Base-by-base conservation (phyloP, 306 rosid genomes). In the Sicyos baderoa region DNA sequence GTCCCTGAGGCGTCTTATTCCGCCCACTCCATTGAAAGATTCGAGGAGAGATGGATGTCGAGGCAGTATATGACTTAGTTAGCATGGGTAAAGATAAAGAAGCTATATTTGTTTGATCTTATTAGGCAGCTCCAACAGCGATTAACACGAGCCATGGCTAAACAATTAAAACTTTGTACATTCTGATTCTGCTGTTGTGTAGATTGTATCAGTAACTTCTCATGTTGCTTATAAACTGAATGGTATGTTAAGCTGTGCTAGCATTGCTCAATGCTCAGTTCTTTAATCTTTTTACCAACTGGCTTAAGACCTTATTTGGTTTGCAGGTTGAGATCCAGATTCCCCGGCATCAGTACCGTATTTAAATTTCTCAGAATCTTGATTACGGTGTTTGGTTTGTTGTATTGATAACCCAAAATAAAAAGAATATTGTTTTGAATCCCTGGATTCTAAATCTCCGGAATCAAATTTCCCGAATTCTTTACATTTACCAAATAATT, bases 21-120 rank as follows among this genome's bases (percentile, higher is more conserved):
- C 3, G 73, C 86, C 11, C 81, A 71, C 81, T 78, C 98, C 45
- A 80, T 80, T 72, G 94, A 85, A 76, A 86, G 88, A 72, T 77
- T 79, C 25, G 91, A 89, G 75, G 84, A 85, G 16, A 86, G 88
- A 84, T 93, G 96, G 98, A 59, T 77, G 16, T 75, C 78, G 47
- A 85, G 96, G 80, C 85, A 74, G 59, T 84, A 76, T 70, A 67
- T 58, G 23, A 76, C 90, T 6, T 64, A 64, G 53, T 64, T 84
- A 87, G 79, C 78, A 50, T 83, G 72, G 70, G 32, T 61, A 40
- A 45, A 14, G 22, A 29, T 25, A 25, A 56, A 13, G 32, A 56
- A 13, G 32, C 3, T 25, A 3, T 25, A 37, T 40, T 18, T 61
- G 1, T 35, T 56, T 55, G 54, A 37, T 29, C 21, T 45, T 42